Evolutionary conservation across 75 land plant species (phyloP), one percentile per base, ranked within the genome.

Genomic region (Selaginella tamariscina): DNA sequence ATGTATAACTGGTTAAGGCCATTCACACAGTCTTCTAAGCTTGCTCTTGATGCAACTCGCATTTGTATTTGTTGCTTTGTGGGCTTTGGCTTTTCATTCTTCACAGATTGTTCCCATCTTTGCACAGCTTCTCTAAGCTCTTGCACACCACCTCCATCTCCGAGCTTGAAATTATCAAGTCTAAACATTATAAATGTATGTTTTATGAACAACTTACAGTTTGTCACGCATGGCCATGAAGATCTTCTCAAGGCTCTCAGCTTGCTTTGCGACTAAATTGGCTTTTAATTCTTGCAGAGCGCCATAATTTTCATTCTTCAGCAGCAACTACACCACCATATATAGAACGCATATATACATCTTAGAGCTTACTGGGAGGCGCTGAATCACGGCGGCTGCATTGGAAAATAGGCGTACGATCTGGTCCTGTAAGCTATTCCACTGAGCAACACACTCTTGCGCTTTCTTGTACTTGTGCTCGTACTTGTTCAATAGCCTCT

Each of bases 271-370:
- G 63, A 81, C 49, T 27, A 89, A 64, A 2, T 69, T 79, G 33
- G 72, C 65, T 49, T 29, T 71, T 32, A 76, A 54, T 20, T 56
- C 28, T 31, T 56, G 65, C 44, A 88, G 69, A 9, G 29, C 67
- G 20, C 89, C 89, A 70, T 80, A 84, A 60, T 88, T 83, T 13
- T 83, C 79, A n/a, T n/a, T n/a, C n/a, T n/a, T n/a, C n/a, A n/a
- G n/a, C n/a, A n/a, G n/a, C n/a, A n/a, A n/a, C n/a, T n/a, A n/a
- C n/a, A n/a, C n/a, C n/a, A n/a, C n/a, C n/a, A n/a, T n/a, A n/a
- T n/a, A n/a, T n/a, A n/a, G n/a, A n/a, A n/a, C 13, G 31, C 8
- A 24, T 79, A 30, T 57, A 60, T 30, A 28, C 9, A 60, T 39
- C 49, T 39, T n/a, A 66, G 8, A 27, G 24, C 11, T 30, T 66